Evolutionary conservation across 257 asterid species (phyloP).

Genomic region (Lycium ferocissimum): DNA sequence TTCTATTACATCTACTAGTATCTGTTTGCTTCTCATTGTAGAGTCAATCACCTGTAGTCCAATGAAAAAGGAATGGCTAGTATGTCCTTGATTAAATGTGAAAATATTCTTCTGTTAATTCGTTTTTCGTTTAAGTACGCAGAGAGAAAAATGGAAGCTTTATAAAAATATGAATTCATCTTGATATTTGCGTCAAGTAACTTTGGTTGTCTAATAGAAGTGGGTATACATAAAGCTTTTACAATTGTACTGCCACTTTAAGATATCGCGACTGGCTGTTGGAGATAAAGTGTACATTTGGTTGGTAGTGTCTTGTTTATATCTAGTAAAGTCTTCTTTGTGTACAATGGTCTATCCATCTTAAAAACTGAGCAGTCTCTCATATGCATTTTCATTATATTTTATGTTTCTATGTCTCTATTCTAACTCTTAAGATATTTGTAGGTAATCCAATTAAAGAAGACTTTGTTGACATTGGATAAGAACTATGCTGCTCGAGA

Average conservation of each 20-base stretch:
- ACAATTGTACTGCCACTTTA: neutral
- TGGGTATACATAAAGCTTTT: neutral
- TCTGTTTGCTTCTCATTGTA: neutral
- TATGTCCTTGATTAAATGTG: neutral
- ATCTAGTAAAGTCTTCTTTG: neutral
- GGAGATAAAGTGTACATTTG: neutral
- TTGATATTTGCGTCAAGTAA: neutral
- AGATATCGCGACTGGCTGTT: neutral
- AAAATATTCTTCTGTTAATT: neutral
- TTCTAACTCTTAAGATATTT: constrained; percentile 37
- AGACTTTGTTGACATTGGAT: constrained; percentile 73
- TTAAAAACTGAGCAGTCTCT: neutral
- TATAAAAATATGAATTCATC: neutral
- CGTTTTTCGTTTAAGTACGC: neutral
- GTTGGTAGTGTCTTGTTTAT: neutral
- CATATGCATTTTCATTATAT: neutral
- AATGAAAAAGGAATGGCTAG: neutral
- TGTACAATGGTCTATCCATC: constrained; percentile 17
- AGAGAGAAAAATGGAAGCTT: neutral
- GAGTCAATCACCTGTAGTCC: neutral
- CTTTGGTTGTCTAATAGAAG: neutral
- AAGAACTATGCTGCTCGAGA: constrained; percentile 81
- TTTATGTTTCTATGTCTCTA: neutral
- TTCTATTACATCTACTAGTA: neutral
- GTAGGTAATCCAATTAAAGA: constrained; percentile 74